A percentile compares a stretch with the other conserved stretches of the same genome.
Evolutionary conservation across 768 basidiomycete species (phyloP).

Genomic region (Boletus reticuloceps): DNA sequence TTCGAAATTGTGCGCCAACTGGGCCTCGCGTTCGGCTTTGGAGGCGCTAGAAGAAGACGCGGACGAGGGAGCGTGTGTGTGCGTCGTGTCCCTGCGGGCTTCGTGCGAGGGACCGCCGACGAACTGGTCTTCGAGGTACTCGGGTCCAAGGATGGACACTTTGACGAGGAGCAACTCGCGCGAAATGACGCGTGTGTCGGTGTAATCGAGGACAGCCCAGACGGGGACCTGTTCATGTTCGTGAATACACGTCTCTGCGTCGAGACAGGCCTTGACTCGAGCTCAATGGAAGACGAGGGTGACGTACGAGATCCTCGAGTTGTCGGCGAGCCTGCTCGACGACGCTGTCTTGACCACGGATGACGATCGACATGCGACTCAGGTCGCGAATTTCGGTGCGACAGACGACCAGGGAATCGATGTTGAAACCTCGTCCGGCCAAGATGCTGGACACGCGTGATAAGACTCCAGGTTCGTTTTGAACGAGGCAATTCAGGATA

Average conservation of each 20-base stretch:
- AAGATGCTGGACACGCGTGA: conserved; percentile 97
- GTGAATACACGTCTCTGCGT: not conserved
- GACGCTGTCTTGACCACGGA: conserved; percentile 95
- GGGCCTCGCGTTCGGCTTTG: conserved; percentile 69
- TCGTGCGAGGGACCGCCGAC: conserved; percentile 82
- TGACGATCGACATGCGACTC: conserved; percentile 96
- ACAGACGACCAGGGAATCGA: conserved; percentile 98
- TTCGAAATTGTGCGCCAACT: conserved; percentile 78
- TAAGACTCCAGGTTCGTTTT: conserved; percentile 99
- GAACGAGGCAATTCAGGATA: conserved; percentile 94
- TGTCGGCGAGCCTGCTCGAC: conserved; percentile 96
- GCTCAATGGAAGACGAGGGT: not conserved
- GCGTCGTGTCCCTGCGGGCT: conserved; percentile 44
- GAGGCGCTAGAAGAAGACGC: conserved; percentile 31
- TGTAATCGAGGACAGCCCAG: conserved; percentile 99
- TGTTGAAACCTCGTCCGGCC: conserved; percentile 96
- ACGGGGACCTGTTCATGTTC: conserved; percentile 76
- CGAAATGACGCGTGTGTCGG: conserved; percentile 84
- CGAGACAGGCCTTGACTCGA: not conserved
- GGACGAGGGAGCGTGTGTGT: not conserved
- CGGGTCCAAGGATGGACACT: conserved; percentile 94
- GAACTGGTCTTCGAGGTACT: conserved; percentile 93
- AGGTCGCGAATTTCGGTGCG: conserved; percentile 96
- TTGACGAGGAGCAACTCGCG: conserved; percentile 95
- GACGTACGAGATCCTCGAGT: conserved; percentile 89